Conservation (phyloP, 2,329 filamentous ascomycete species). For the Calonectria hongkongensis region DNA sequence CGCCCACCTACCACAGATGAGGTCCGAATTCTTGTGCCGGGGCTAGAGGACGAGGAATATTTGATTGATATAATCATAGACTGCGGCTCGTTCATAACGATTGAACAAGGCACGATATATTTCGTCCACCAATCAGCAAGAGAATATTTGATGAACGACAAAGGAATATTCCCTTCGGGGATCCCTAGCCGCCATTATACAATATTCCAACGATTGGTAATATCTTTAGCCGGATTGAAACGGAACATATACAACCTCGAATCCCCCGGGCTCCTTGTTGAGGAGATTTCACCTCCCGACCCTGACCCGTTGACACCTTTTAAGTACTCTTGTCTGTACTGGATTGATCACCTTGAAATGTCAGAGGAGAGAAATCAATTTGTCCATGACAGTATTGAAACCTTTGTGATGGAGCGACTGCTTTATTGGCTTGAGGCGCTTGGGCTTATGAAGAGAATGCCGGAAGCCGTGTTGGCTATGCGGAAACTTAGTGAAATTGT, state of each 20-base stretch:
- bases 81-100: slow-evolving; percentile 64
- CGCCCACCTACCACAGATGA: slow-evolving; percentile 62
- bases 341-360: slow-evolving; percentile 44
- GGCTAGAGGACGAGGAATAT: slow-evolving; percentile 33
- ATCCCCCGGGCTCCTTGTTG: slow-evolving; percentile 36
- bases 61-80: slow-evolving; percentile 55
- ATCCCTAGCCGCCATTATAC: slow-evolving; percentile 51
- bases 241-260: slow-evolving; percentile 61
- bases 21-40: slow-evolving; percentile 52
- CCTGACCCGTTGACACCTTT: slow-evolving; percentile 40
- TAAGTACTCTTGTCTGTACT: slow-evolving; percentile 50
- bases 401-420: background rate
- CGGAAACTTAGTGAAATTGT: background rate
- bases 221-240: slow-evolving; percentile 54
- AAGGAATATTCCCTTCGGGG: slow-evolving; percentile 57
- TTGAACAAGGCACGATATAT: slow-evolving; percentile 55
- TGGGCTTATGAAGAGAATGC: slow-evolving; percentile 56
- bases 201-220: slow-evolving; percentile 61
- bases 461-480: background rate
- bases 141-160: slow-evolving; percentile 60
- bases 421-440: slow-evolving; percentile 67
- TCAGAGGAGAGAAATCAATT: background rate
- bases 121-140: slow-evolving; percentile 67
- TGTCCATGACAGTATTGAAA: background rate
- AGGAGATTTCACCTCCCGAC: slow-evolving; percentile 33